phyloP scores from a whole-genome alignment of 371 early-diverging fungal genomes.

The Lichtheimia corymbifera region DNA sequence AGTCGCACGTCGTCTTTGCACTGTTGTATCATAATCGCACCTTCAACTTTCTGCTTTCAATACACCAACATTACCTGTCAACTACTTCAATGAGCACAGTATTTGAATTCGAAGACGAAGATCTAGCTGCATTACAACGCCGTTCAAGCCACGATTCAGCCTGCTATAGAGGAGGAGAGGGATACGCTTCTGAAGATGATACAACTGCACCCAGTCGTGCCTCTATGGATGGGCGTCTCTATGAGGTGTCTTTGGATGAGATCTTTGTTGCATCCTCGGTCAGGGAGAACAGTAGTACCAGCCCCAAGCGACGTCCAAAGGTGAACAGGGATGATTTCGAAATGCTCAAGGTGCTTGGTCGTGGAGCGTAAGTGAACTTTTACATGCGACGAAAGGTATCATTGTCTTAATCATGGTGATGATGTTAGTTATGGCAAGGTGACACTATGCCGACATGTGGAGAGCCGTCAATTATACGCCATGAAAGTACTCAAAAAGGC shows the following conservation, averaged over 20 bases:
- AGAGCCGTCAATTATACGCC: conserved; percentile 63
- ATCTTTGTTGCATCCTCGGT: conserved; percentile 42
- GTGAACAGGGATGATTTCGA: conserved; percentile 89
- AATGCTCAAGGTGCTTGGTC: conserved; percentile 92
- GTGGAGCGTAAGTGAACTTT: conserved; percentile 75
- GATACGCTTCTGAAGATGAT: conserved; percentile 43
- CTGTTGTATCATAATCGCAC: conserved; percentile 2
- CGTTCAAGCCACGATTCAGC: conserved; percentile 8
- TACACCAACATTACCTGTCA: background rate
- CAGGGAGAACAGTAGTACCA: conserved; percentile 2
- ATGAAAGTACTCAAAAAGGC: conserved; percentile 96
- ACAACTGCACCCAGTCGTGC: conserved; percentile 30
- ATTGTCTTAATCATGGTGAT: background rate
- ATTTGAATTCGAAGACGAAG: conserved; percentile 49
- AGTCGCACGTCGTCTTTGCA: conserved; percentile 31
- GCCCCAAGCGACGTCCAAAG: conserved; percentile 21
- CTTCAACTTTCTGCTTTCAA: background rate
- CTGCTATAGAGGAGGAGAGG: conserved; percentile 2
- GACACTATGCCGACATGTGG: conserved; percentile 38
- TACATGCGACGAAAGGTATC: background rate
- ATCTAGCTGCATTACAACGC: conserved; percentile 2
- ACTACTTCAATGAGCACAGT: conserved; percentile 38
- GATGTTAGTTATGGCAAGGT: conserved; percentile 44
- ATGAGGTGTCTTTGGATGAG: conserved; percentile 39
- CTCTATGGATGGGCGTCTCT: conserved; percentile 30